Base-by-base conservation (phyloP, 805 yeast genomes). In the Sporopachydermia lactativora region DNA sequence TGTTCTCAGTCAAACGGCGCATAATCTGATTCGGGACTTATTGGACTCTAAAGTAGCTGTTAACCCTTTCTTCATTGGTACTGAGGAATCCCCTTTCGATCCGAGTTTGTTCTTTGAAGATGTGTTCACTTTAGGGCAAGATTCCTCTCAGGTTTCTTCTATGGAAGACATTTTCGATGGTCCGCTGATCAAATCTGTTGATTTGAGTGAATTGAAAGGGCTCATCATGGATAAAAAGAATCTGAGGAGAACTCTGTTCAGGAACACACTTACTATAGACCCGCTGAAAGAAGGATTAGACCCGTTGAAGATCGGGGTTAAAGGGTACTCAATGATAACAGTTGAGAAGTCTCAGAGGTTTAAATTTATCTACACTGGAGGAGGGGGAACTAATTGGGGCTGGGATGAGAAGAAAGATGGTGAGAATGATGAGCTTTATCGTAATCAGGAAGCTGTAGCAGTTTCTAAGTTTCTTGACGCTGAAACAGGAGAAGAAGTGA, bases 271-370 rank as follows among this genome's bases (percentile, higher is more conserved):
- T 37, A 66, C 73, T 1, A 58, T 84, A 3, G 68, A 75, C 37
- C 73, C 71, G 31, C 58, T 62, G 0, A 42, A n/a, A 8, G 31
- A 24, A 24, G n/a, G 31, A 8, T 8, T 8, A 8, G n/a, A 24
- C 13, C 8, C 8, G n/a, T 14, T 88, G 15, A 63, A 66, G 0
- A 69, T 89, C 38, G 80, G 85, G 0, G 66, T 88, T 1, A 73
- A 71, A 47, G 96, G 95, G 0, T 81, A 75, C 50, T 59, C 79
- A 0, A 64, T 81, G n/a, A 71, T 69, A 45, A 63, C 66, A 4
- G 74, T 72, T 40, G 78, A 77, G 43, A 68, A 63, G 35, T 51
- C 73, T 0, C 64, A 68, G 15, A 59, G 69, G n/a, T 61, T 72
- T 8, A 66, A 66, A 34, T 64, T 64, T 36, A 70, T 81, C 3